Base-by-base conservation (phyloP, 2,329 filamentous ascomycete species). In the Aureobasidium lini region DNA sequence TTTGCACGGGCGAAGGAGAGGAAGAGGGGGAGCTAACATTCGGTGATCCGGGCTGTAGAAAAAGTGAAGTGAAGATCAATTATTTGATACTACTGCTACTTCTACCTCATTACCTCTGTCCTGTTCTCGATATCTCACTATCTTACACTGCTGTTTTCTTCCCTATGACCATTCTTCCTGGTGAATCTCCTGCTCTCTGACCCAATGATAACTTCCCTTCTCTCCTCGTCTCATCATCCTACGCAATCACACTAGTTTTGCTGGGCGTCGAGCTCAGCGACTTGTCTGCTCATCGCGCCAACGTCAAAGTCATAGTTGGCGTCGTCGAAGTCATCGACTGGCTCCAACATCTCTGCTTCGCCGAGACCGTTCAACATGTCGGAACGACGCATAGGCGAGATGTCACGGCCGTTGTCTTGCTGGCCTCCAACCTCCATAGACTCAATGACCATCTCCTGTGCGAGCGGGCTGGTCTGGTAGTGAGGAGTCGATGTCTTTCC, bases 321-420 rank as follows among this genome's bases (percentile, higher is more conserved):
- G 13, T 57, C 52, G 11, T 46, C 13, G 16, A 57, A 2, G 15
- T 46, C 31, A 8, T 54, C 44, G 16, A 48, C 16, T 37, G 48
- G 47, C 4, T 57, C 18, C 15, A 44, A 6, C 16, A 36, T 43
- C 8, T 28, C 44, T 28, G 32, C 40, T 37, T 43, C 15, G 59
- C 60, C 2, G 54, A 66, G 39, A 62, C 64, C 11, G 59, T 60
- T 15, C 40, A 63, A 47, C 69, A 74, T 85, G 28, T 84, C 83
- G 63, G 84, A 87, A 63, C 34, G 50, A 43, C 15, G 37, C n/a
- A 54, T 16, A 1, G 50, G 50, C 29, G 50, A 54, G 9, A 42
- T 18, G 2, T 54, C 37, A 29, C 13, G 15, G 13, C 13, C 37
- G 6, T 18, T 16, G 4, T 5, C 18, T 7, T 31, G 3, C 23